Evolutionary conservation across 108 stramenopile genomes (phyloP), one percentile per base, ranked within the genome.

Genomic region (Nannochloropsis granulata): DNA sequence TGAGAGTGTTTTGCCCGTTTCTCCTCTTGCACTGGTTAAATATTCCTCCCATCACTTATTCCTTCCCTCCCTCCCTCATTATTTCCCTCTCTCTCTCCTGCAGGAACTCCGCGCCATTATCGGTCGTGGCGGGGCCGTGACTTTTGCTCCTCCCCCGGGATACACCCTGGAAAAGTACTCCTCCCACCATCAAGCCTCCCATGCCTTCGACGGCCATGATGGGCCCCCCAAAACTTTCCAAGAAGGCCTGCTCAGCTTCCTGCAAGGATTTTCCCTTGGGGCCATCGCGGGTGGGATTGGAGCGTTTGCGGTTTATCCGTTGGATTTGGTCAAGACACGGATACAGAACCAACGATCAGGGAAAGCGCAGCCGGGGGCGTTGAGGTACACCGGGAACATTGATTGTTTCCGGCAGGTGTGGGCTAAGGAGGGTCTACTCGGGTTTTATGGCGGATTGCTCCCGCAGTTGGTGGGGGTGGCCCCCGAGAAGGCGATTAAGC

Each of bases 321-420:
- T 92, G 12, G 93, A 92, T 82, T 46, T 92, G 25, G 88, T 92
- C 43, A 93, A 92, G 83, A 92, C 93, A 8, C 85, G 91, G 0
- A 85, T 93, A 83, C 92, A 91, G 88, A 91, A 90, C 78, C 90
- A 91, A 83, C 43, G 56, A 5, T 71, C 56, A 7, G 56, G 89
- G 42, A 83, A 87, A 13, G 83, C 26, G 7, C 23, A 25, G 13
- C 82, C 80, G 8, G 86, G 83, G 14, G 46, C 79, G 24, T 84
- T 84, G n/a, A 71, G 85, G 24, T 92, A 92, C 79, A 78, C 24
- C 14, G 79, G 81, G 12, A 85, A 81, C 24, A 24, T 92, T 14
- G 91, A 92, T 79, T 93, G 92, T 85, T 80, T 90, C 42, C 83
- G 81, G 43, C 84, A 89, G 46, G 79, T 80, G 1, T 10, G 91